Evolutionary conservation across 352 stramenopile species (phyloP), one percentile per base, ranked within the genome.

Genomic region (Halophytophthora polymorphica): DNA sequence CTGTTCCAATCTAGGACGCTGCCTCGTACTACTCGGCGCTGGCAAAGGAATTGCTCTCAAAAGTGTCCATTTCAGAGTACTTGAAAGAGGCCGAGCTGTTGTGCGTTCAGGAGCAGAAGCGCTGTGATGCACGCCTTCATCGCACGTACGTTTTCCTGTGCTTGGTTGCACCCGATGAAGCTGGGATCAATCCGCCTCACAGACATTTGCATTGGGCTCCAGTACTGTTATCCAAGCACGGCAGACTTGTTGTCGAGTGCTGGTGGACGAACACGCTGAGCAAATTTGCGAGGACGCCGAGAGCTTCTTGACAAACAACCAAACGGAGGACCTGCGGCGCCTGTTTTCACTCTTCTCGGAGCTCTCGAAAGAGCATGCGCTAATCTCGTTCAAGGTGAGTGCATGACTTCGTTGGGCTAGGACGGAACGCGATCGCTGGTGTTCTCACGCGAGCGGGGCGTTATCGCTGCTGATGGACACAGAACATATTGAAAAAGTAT

Each of bases 401-500:
- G 5, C 39, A 11, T 11, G 47, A 45, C 45, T 56, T 42, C 12
- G 25, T n/a, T 23, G 12, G 21, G 14, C 11, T 31, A 18, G 33
- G 25, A 21, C 14, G 17, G 18, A 33, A 14, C 12, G 3, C 29
- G 15, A 43, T 14, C 2, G 10, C 36, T 58, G 46, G 15, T 61
- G 2, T 47, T 63, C 18, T 34, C 17, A 39, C 55, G 28, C 22
- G 37, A 43, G 14, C 14, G 19, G n/a, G 6, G 6, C 8, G 8
- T n/a, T 25, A n/a, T 18, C 12, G n/a, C n/a, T n/a, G n/a, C n/a
- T n/a, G n/a, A n/a, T n/a, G n/a, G n/a, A n/a, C 15, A 53, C 44
- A 94, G 82, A 90, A 88, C 50, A 94, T 92, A 37, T 54, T 94
- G 31, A 92, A 91, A 57, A 90, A 84, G 42, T 93, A 88, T 43